These are phyloP conservation scores for Symbiodinium natans DNA, from an alignment of 73 alveolate genomes.

Conservation along the genomic window DNA sequence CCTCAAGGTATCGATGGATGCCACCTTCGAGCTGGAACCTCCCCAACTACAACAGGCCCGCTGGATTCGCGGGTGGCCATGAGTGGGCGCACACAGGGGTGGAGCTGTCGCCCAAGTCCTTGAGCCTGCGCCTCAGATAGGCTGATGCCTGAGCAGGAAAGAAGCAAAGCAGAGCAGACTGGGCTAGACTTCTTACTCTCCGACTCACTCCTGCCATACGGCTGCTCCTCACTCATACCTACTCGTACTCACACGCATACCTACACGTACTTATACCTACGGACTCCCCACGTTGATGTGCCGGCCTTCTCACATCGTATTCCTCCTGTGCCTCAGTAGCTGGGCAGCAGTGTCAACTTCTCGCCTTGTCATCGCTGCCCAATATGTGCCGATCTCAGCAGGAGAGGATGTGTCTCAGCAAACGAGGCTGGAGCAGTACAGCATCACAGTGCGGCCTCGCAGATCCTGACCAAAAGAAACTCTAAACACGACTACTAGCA, in stretches of 20 bases:
- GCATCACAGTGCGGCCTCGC: conserved; percentile 53
- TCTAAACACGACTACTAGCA: too few relatives aligned
- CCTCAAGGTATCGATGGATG: conserved; percentile 66
- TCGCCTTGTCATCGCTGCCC: neutral
- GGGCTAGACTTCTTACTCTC: too few relatives aligned
- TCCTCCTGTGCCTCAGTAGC: conserved; percentile 33
- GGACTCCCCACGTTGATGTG: too few relatives aligned
- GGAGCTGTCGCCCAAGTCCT: conserved; percentile 18
- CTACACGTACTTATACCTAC: too few relatives aligned
- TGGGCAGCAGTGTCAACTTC: neutral
- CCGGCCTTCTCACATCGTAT: conserved; percentile 74
- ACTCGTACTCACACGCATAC: too few relatives aligned
- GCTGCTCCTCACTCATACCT: too few relatives aligned
- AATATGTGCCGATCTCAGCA: neutral
- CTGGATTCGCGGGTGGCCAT: too few relatives aligned
- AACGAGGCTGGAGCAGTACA: conserved; percentile 9
- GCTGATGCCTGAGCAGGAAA: neutral
- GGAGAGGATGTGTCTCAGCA: neutral
- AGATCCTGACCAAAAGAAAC: conserved; percentile 1
- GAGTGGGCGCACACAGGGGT: conserved; percentile 39
- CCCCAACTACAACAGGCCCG: neutral
- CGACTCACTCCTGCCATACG: too few relatives aligned
- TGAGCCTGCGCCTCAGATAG: conserved; percentile 46
- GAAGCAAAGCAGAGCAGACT: neutral
- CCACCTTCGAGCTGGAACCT: conserved; percentile 53